Conservation (phyloP, 2,329 filamentous ascomycete genomes). For the Colletotrichum gigasporum region DNA sequence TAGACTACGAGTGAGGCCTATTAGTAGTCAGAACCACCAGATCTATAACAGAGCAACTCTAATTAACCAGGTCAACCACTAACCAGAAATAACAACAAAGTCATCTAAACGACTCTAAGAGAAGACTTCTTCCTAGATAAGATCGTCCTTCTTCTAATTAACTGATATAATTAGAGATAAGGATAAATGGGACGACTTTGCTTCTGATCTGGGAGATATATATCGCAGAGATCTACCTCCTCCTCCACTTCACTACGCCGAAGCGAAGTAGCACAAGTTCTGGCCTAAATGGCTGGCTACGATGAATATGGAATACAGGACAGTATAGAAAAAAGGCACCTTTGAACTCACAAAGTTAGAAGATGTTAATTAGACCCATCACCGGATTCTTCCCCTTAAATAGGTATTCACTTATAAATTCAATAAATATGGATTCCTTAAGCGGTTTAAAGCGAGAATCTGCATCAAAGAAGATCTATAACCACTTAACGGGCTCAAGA, state of each 20-base stretch:
- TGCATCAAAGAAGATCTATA: conserved; percentile 21
- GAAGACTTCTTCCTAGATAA: not conserved
- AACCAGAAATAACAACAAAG: not conserved
- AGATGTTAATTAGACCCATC: not conserved
- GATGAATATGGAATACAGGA: too few relatives aligned
- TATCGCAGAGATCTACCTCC: not conserved
- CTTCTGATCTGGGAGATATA: too few relatives aligned
- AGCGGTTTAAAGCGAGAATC: conserved; percentile 19
- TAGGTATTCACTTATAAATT: conserved; percentile 35
- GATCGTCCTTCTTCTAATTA: not conserved
- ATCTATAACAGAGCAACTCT: too few relatives aligned
- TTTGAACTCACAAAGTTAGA: not conserved
- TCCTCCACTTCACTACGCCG: not conserved
- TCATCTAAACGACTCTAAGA: not conserved
- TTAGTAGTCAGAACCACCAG: too few relatives aligned
- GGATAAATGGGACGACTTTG: not conserved
- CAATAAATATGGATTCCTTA: conserved; percentile 26
- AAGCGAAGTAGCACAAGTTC: not conserved
- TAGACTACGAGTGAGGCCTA: too few relatives aligned
- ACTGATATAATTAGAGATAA: not conserved
- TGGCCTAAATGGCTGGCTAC: not conserved
- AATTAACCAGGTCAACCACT: not conserved
- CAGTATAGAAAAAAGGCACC: not conserved
- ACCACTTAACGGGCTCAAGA: not conserved
- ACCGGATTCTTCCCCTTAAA: not conserved